Percentiles rank a stretch among this genome's conserved stretches.
phyloP scores from a whole-genome alignment of 768 basidiomycete genomes.

The Rhodotorula paludigena region DNA sequence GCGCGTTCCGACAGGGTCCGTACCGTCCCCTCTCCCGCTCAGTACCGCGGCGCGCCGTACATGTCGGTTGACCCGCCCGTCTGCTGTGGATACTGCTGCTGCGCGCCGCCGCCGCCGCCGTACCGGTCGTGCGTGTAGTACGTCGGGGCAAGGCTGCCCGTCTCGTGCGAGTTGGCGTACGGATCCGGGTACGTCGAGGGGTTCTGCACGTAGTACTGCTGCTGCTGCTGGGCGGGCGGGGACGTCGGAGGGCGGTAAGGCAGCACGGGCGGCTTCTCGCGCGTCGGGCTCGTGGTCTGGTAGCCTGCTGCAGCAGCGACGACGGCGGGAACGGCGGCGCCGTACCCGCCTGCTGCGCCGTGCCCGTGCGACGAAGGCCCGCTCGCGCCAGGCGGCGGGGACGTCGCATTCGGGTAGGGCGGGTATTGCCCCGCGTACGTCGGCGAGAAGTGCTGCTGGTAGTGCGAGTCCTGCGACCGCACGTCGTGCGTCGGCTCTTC shows the following conservation, averaged over 20 bases:
- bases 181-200: not conserved
- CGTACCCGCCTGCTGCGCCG: not conserved
- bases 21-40: not conserved
- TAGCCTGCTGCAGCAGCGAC: not conserved
- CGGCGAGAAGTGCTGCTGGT: not conserved
- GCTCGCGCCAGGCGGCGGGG: not conserved
- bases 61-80: not conserved
- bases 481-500: not conserved
- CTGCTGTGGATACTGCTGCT: not conserved
- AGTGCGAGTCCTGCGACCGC: not conserved
- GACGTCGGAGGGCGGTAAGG: not conserved
- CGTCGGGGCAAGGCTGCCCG: constrained; percentile 16
- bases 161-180: not conserved
- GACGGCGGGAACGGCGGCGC: too few species aligned
- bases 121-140: constrained; percentile 20
- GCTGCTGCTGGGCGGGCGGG: constrained; percentile 1
- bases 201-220: constrained; percentile 25
- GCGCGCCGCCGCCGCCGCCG: not conserved
- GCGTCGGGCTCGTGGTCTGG: not conserved
- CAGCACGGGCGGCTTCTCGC: not conserved
- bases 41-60: constrained; percentile 10
- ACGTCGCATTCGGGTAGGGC: constrained; percentile 4
- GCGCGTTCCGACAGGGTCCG: not conserved
- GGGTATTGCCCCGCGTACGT: constrained; percentile 18
- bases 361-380: too few species aligned